These are phyloP conservation scores for Leucaena leucocephala DNA, from an alignment of 306 rosid species.

Conservation along the genomic window DNA sequence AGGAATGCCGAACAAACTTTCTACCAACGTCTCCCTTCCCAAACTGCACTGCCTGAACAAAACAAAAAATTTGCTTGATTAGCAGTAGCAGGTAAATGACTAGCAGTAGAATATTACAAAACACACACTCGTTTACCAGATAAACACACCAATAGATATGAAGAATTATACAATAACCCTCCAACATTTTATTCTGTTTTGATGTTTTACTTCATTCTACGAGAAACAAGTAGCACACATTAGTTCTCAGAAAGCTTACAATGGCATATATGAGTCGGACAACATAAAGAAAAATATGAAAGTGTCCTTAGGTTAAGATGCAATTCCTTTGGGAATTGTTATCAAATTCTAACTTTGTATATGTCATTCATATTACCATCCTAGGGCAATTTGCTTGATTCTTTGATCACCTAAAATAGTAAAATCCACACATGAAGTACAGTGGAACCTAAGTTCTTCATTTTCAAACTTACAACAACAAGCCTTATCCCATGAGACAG, in stretches of 20 bases:
- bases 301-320: not conserved
- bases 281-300: not conserved
- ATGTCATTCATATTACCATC: constrained; percentile 27
- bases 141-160: not conserved
- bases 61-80: constrained; percentile 21
- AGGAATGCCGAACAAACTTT: constrained; percentile 59
- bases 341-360: constrained; percentile 18
- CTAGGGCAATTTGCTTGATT: constrained; percentile 6
- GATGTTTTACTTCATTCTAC: not conserved
- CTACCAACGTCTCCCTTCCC: constrained; percentile 38
- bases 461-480: not conserved
- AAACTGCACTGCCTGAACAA: constrained; percentile 43
- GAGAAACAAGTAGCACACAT: not conserved
- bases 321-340: not conserved
- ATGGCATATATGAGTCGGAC: not conserved
- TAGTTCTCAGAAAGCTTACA: not conserved
- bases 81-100: constrained; percentile 21
- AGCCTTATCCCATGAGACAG: no score
- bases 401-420: not conserved
- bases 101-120: constrained; percentile 18
- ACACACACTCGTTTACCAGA: constrained; percentile 22
- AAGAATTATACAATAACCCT: constrained; percentile 21
- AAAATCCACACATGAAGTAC: constrained; percentile 5
- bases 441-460: constrained; percentile 17
- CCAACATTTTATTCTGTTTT: not conserved